Evolutionary conservation across 495 filamentous ascomycete genomes (phyloP).

Genomic region (Poronia punctata): DNA sequence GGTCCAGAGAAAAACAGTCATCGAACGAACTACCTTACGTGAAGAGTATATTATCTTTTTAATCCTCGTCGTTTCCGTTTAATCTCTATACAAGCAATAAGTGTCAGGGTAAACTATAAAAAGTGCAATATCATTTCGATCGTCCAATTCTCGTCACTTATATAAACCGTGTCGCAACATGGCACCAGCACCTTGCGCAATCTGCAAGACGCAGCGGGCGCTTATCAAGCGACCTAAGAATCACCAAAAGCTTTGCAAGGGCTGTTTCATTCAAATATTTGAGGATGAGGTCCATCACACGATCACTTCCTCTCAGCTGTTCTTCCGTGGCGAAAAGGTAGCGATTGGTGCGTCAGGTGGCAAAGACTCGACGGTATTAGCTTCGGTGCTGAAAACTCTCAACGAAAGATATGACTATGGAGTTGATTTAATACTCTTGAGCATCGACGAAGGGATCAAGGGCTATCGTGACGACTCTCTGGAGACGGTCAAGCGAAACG

Average conservation of each 20-base stretch:
- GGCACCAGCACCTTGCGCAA: constrained; percentile 55
- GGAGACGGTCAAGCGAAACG: constrained; percentile 93
- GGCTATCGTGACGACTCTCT: constrained; percentile 94
- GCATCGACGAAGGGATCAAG: constrained; percentile 94
- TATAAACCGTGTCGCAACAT: constrained; percentile 23
- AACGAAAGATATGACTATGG: constrained; percentile 87
- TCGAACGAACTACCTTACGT: no score
- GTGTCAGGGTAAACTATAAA: background rate
- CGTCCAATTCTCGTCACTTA: background rate
- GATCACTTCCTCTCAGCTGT: constrained; percentile 70
- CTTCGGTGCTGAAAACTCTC: constrained; percentile 87
- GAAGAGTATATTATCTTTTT: no score
- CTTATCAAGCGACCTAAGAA: constrained; percentile 92
- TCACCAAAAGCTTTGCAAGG: constrained; percentile 80
- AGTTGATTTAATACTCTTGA: constrained; percentile 76
- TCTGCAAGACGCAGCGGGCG: constrained; percentile 70
- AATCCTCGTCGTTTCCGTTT: no score
- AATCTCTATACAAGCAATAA: no score
- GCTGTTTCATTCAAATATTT: constrained; percentile 80
- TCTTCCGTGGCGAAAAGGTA: constrained; percentile 75
- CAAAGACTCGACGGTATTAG: constrained; percentile 95
- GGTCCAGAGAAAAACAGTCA: no score
- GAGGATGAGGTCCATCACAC: constrained; percentile 93
- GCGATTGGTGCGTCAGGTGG: constrained; percentile 95
- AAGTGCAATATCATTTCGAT: background rate